A percentile compares a stretch with the other conserved stretches of the same genome.
Conservation (phyloP, 768 basidiomycete genomes). For the Tubosaeta sp. region DNA sequence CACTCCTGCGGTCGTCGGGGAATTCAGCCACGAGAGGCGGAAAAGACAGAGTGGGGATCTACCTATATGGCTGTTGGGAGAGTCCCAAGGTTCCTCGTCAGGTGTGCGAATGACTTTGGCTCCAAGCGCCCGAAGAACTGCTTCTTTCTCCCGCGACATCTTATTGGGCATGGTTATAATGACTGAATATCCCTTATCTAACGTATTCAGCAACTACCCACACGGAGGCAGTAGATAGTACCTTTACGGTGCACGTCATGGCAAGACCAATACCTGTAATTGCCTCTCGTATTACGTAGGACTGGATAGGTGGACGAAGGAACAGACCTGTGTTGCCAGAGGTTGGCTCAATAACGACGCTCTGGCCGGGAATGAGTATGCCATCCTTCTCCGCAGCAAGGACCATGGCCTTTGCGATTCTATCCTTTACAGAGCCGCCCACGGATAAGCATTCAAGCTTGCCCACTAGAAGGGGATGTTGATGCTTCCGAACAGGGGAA, state of each 20-base stretch:
- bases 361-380: slow-evolving; percentile 78
- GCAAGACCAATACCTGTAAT: slow-evolving; percentile 84
- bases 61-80: slow-evolving; percentile 91
- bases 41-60: slow-evolving; percentile 35
- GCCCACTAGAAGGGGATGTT: slow-evolving; percentile 50
- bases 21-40: slow-evolving; percentile 75
- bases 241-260: slow-evolving; percentile 92
- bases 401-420: slow-evolving; percentile 96
- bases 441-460: slow-evolving; percentile 89
- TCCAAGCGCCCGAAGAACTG: slow-evolving; percentile 83
- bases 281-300: background rate
- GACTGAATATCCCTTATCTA: slow-evolving; percentile 86
- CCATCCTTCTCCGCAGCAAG: slow-evolving; percentile 90
- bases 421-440: slow-evolving; percentile 93
- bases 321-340: slow-evolving; percentile 89
- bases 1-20: slow-evolving; percentile 83
- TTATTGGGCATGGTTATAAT: slow-evolving; percentile 91
- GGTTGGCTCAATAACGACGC: slow-evolving; percentile 92
- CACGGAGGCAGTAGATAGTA: slow-evolving; percentile 29
- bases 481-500: background rate
- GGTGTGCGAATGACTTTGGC: slow-evolving; percentile 95
- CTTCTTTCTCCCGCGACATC: slow-evolving; percentile 96
- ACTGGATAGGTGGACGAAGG: background rate
- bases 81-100: slow-evolving; percentile 82
- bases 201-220: slow-evolving; percentile 63